Base-by-base conservation (phyloP, 345 rosid species). In the Angophora floribunda region DNA sequence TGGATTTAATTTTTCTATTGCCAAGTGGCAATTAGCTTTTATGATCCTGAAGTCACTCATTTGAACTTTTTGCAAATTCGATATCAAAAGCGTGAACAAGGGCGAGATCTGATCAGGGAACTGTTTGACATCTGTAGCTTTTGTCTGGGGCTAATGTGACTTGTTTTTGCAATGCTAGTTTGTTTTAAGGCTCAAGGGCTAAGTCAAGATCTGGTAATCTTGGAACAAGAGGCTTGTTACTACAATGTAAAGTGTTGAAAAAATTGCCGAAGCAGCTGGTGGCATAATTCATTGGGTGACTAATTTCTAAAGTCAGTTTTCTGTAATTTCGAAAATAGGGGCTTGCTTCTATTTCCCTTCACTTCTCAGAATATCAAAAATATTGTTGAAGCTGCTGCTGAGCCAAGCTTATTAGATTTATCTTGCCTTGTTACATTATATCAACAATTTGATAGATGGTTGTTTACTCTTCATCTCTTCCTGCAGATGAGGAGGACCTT, bases 401-500 rank as follows among this genome's bases (percentile, higher is more conserved):
- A 75, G 49, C 82, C 14, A 11, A 75, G 41, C 19, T 44, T 19
- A 44, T 51, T 49, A 85, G 41, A 85, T 14, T n/a, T 85, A 24
- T 85, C 86, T 30, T 85, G 55, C 41, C 86, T 85, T 85, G 55
- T 85, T 85, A 85, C 41, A 28, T 26, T 85, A 26, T 85, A 30
- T 51, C 55, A 28, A 85, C 55, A 26, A n/a, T 51, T 49, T 28
- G 28, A 41, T 19, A 10, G 28, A 41, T 75, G 84, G 49, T 9
- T 75, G 84, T 41, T 80, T 90, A 52, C 15, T 91, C 89, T 91
- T 75, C 5, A 14, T 41, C 15, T 91, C 90, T 91, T 75, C 49
- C 49, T 75, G 84, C 84, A 97, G 99, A 95, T 90, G 99, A 97
- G 91, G 99, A 97, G 93, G 99, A 97, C 86, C 91, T 63, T 7